These are phyloP conservation scores for Pyrrhoderma noxium DNA, from an alignment of 1,284 basidiomycete species.

Conservation along the genomic window DNA sequence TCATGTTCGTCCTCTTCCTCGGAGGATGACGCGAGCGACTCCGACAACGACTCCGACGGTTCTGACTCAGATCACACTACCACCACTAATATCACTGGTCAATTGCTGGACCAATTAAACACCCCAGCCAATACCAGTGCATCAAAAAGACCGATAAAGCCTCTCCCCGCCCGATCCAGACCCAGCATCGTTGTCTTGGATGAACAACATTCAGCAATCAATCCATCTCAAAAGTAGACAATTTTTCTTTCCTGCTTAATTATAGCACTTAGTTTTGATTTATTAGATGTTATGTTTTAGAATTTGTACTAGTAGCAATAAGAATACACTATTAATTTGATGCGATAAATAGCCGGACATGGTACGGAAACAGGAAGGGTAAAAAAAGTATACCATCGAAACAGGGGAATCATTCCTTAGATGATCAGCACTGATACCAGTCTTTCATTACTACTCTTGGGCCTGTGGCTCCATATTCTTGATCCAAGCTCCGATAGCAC, in stretches of 20 bases:
- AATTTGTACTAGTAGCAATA: conserved; percentile 8
- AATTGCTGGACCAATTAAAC: conserved; percentile 1
- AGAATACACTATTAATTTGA: conserved; percentile 5
- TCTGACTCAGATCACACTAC: background rate
- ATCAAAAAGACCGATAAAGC: conserved; percentile 14
- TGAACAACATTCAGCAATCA: conserved; percentile 1
- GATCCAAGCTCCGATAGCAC: conserved; percentile 92
- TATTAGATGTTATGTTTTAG: background rate
- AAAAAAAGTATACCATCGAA: too few species aligned
- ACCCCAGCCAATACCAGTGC: background rate
- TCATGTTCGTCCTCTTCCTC: background rate
- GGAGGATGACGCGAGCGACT: conserved; percentile 6
- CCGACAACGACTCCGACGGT: conserved; percentile 1
- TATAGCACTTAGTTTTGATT: too few species aligned
- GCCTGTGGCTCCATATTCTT: conserved; percentile 71
- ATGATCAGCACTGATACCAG: too few species aligned
- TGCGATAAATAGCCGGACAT: background rate
- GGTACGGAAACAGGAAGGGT: too few species aligned
- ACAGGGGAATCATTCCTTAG: too few species aligned
- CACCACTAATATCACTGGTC: conserved; percentile 8
- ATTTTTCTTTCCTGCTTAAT: too few species aligned
- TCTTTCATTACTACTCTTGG: conserved; percentile 5
- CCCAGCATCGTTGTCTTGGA: conserved; percentile 13
- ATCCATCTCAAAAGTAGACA: background rate
- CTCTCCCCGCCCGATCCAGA: conserved; percentile 11